phyloP scores from a whole-genome alignment of 495 filamentous ascomycete genomes.

The Thermochaetoides thermophila region DNA sequence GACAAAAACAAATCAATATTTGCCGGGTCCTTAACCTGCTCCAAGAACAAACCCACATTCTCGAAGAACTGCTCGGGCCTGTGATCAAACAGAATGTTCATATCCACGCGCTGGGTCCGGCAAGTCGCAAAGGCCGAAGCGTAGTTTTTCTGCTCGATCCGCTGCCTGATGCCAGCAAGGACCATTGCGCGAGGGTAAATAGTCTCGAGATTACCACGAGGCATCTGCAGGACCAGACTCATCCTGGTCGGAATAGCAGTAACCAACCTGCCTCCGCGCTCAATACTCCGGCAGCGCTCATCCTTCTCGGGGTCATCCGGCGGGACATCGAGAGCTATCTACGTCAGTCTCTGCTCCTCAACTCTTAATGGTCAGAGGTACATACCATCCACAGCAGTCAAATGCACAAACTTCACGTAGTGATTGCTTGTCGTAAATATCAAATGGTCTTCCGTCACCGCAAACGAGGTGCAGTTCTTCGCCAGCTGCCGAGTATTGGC shows the following conservation, averaged over 20 bases:
- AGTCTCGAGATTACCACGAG: slow-evolving; percentile 87
- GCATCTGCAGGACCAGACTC: slow-evolving; percentile 77
- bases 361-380: slow-evolving; percentile 1
- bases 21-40: slow-evolving; percentile 72
- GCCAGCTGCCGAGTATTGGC: slow-evolving; percentile 58
- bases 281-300: slow-evolving; percentile 82
- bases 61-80: slow-evolving; percentile 67
- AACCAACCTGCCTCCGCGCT: slow-evolving; percentile 74
- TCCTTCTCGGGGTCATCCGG: slow-evolving; percentile 80
- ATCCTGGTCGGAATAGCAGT: slow-evolving; percentile 81
- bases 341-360: slow-evolving; percentile 1
- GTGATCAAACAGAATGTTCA: slow-evolving; percentile 97
- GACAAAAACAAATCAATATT: slow-evolving; percentile 89
- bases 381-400: slow-evolving; percentile 51
- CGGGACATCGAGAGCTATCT: slow-evolving; percentile 60
- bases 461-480: slow-evolving; percentile 82
- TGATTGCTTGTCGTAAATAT: slow-evolving; percentile 86
- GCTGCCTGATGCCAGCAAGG: slow-evolving; percentile 67
- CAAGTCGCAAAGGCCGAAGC: slow-evolving; percentile 72
- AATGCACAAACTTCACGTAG: slow-evolving; percentile 82
- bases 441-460: slow-evolving; percentile 67
- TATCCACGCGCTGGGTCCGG: slow-evolving; percentile 83
- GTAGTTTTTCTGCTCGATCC: slow-evolving; percentile 68
- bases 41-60: slow-evolving; percentile 60
- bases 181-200: slow-evolving; percentile 89